phyloP scores from a whole-genome alignment of 139 green algal species.

The Trebouxia sp. region DNA sequence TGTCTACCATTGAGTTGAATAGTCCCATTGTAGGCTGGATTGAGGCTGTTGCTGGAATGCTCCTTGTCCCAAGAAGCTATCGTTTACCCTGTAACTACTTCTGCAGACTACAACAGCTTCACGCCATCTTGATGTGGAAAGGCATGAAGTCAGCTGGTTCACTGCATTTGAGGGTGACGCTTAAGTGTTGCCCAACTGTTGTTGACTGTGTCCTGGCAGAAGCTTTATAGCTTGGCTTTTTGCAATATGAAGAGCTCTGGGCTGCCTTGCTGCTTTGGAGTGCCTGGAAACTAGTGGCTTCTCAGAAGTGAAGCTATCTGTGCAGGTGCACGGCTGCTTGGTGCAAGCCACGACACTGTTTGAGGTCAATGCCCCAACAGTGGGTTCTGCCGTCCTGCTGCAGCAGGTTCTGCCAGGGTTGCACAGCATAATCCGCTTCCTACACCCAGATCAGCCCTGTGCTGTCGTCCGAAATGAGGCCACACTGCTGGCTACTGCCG shows the following conservation, averaged over 20 bases:
- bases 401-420: constrained; percentile 28
- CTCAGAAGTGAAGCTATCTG: neutral
- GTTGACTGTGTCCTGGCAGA: neutral
- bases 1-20: neutral
- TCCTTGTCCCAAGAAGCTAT: too few species aligned
- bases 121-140: too few species aligned
- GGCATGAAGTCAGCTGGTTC: neutral
- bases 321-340: constrained; percentile 61
- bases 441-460: neutral
- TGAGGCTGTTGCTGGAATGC: neutral
- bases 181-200: neutral
- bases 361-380: neutral
- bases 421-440: constrained; percentile 10
- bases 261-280: neutral
- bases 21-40: neutral
- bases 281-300: neutral
- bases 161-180: neutral
- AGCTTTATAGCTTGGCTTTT: neutral
- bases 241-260: neutral
- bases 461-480: constrained; percentile 27
- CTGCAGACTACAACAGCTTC: too few species aligned
- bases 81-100: too few species aligned
- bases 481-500: neutral
- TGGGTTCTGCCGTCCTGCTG: neutral
- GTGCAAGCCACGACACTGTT: constrained; percentile 66